phyloP scores from a whole-genome alignment of 768 basidiomycete species.

The Russula olivacea region DNA sequence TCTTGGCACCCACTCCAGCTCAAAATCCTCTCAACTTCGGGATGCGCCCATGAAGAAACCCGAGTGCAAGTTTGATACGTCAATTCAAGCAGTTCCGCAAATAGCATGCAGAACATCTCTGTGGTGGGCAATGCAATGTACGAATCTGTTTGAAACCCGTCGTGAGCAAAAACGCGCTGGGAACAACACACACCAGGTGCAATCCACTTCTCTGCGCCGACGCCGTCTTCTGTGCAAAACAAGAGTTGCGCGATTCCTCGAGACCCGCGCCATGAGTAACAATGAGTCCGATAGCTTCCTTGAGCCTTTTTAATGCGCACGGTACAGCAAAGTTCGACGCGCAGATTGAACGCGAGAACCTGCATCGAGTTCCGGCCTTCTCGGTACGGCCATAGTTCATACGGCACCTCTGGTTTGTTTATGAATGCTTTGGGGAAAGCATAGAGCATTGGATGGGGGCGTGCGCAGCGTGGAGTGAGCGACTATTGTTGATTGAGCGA shows the following conservation, averaged over 20 bases:
- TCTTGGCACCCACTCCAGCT: not conserved
- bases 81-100: conserved; percentile 1
- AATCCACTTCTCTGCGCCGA: conserved; percentile 20
- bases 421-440: conserved; percentile 20
- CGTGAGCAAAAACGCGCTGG: too few relatives aligned
- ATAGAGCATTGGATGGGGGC: not conserved
- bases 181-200: conserved; percentile 1
- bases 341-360: not conserved
- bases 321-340: not conserved
- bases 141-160: not conserved
- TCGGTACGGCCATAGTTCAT: conserved; percentile 1
- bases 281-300: not conserved
- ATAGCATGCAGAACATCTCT: conserved; percentile 1
- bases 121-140: conserved; percentile 7
- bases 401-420: conserved; percentile 1
- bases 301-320: not conserved
- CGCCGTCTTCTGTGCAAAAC: conserved; percentile 7
- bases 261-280: conserved; percentile 11
- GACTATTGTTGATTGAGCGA: not conserved
- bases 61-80: conserved; percentile 15
- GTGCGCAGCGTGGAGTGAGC: not conserved
- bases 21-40: not conserved
- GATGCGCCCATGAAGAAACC: not conserved
- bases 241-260: not conserved
- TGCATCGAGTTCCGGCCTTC: not conserved